Conservation (phyloP, 2,329 filamentous ascomycete species). For the Pseudocercospora fijiensis region DNA sequence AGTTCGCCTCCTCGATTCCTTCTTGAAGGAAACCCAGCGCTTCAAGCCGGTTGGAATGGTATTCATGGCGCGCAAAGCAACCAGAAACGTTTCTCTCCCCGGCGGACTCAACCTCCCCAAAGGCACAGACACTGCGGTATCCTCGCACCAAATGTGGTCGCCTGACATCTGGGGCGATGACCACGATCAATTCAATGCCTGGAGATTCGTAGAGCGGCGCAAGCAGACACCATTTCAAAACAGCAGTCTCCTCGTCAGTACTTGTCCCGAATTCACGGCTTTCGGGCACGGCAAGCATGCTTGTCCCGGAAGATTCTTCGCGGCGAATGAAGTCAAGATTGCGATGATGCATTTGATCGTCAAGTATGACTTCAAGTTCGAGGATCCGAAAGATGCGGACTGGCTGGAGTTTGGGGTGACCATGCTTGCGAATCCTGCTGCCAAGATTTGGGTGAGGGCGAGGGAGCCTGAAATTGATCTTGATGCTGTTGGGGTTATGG, state of each 20-base stretch:
- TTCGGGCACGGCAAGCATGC: conserved; percentile 38
- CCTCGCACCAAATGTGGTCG: conserved; percentile 19
- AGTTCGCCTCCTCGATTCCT: conserved; percentile 37
- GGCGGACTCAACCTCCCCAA: conserved; percentile 32
- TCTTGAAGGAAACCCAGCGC: conserved; percentile 39
- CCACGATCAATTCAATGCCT: conserved; percentile 29
- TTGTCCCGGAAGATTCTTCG: conserved; percentile 41
- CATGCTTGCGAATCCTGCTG: conserved; percentile 17
- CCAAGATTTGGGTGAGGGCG: conserved; percentile 17
- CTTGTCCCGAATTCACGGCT: conserved; percentile 27
- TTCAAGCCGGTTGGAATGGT: conserved; percentile 24
- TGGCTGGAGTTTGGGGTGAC: conserved; percentile 12
- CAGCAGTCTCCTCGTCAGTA: conserved; percentile 21
- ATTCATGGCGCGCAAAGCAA: conserved; percentile 33
- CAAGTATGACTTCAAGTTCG: conserved; percentile 39
- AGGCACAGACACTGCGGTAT: conserved; percentile 25
- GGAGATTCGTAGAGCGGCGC: conserved; percentile 28
- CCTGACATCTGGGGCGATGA: conserved; percentile 21
- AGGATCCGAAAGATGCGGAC: conserved; percentile 15
- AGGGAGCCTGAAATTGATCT: conserved; percentile 24
- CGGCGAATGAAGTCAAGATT: conserved; percentile 39
- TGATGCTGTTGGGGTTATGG: not conserved
- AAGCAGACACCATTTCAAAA: conserved; percentile 26
- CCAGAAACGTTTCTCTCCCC: conserved; percentile 28
- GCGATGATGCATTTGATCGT: conserved; percentile 36